A percentile compares a stretch with the other conserved stretches of the same genome.
Conservation (phyloP, 805 yeast species). For the Blastobotrys chiropterorum region DNA sequence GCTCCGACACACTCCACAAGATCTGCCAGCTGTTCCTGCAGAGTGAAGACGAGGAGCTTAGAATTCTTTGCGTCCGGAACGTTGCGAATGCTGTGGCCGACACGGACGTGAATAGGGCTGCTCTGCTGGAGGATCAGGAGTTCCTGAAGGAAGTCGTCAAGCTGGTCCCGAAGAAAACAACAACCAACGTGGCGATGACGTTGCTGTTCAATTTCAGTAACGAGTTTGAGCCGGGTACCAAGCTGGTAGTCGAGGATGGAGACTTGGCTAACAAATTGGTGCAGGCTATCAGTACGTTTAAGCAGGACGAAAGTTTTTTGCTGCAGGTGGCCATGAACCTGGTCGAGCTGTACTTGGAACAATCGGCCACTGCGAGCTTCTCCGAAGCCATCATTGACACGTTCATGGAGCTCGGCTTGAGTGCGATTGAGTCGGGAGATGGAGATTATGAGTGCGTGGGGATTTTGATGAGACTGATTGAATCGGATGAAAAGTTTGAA, state of each 20-base stretch:
- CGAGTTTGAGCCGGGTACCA: slow-evolving; percentile 6
- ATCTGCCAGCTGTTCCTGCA: background rate
- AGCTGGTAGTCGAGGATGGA: background rate
- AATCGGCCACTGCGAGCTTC: background rate
- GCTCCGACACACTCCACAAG: background rate
- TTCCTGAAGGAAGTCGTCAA: slow-evolving; percentile 5
- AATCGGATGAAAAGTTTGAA: background rate
- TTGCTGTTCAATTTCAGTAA: slow-evolving; percentile 14
- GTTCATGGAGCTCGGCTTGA: background rate
- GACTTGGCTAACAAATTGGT: background rate
- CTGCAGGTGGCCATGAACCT: slow-evolving; percentile 1
- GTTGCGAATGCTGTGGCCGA: slow-evolving; percentile 19
- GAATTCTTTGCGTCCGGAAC: slow-evolving; percentile 4
- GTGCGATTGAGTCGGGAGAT: background rate
- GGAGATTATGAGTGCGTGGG: background rate
- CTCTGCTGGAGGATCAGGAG: slow-evolving; percentile 1
- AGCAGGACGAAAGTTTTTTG: background rate
- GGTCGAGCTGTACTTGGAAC: background rate
- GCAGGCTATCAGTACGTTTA: background rate
- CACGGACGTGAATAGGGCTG: slow-evolving; percentile 2
- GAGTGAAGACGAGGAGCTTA: background rate
- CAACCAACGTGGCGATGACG: slow-evolving; percentile 2
- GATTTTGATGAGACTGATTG: background rate
- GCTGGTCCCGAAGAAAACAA: background rate
- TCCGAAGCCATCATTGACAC: background rate